These are phyloP conservation scores for Crithidia sp. DNA, from an alignment of 208 protist species.

Conservation along the genomic window DNA sequence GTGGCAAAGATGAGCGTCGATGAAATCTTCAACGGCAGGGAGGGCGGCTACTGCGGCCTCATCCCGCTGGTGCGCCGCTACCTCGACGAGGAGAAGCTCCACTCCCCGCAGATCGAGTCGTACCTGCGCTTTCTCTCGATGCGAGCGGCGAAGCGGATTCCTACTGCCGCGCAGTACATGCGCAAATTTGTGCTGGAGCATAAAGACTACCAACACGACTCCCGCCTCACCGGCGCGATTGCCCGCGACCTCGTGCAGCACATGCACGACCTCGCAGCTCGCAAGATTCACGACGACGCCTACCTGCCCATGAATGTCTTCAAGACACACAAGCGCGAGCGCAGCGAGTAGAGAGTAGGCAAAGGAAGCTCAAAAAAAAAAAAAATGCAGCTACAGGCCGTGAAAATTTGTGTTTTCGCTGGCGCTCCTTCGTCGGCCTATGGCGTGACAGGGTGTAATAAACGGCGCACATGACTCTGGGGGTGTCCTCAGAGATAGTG, in stretches of 20 bases:
- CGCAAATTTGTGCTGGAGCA: conserved; percentile 94
- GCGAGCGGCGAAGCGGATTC: conserved; percentile 93
- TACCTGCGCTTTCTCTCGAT: conserved; percentile 95
- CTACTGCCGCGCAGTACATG: conserved; percentile 94
- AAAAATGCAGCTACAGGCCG: not conserved
- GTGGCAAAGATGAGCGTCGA: conserved; percentile 90
- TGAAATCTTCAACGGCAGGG: conserved; percentile 96
- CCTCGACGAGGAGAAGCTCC: conserved; percentile 77
- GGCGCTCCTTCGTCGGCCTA: too few species aligned
- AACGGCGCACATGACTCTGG: not conserved
- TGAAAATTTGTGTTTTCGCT: not conserved
- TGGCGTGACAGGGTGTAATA: not conserved
- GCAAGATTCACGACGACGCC: conserved; percentile 42
- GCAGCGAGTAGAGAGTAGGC: conserved; percentile 7
- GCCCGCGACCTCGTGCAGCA: conserved; percentile 86
- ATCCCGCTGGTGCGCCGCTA: conserved; percentile 93
- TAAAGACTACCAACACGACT: conserved; percentile 96
- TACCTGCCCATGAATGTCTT: conserved; percentile 70
- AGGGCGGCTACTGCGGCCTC: conserved; percentile 91
- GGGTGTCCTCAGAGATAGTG: not conserved
- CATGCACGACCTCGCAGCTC: conserved; percentile 62
- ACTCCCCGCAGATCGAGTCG: conserved; percentile 56
- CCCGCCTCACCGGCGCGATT: conserved; percentile 90
- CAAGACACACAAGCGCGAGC: conserved; percentile 33
- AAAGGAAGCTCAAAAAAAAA: not conserved